Conservation (phyloP, 805 yeast species). For the Torulaspora maleeae region DNA sequence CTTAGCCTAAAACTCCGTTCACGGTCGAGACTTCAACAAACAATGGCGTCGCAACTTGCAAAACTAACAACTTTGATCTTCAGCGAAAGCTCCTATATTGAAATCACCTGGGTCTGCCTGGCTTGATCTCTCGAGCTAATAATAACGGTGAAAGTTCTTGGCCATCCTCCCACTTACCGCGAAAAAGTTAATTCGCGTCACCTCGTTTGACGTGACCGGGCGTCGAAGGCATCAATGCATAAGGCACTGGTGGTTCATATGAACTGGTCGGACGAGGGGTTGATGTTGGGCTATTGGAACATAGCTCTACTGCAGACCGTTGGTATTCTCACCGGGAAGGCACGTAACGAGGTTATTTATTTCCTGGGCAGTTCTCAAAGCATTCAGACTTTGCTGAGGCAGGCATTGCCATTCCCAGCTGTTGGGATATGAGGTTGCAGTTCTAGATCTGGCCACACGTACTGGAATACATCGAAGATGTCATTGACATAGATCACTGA, state of each 20-base stretch:
- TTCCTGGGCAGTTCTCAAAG: too few species aligned
- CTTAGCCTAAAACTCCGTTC: not conserved
- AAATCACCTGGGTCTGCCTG: not conserved
- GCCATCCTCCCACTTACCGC: not conserved
- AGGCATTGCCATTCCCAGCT: slow-evolving; percentile 1
- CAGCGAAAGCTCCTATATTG: not conserved
- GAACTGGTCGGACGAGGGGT: too few species aligned
- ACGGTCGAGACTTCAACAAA: not conserved
- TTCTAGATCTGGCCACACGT: slow-evolving; percentile 53
- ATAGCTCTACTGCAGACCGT: too few species aligned
- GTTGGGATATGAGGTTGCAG: not conserved
- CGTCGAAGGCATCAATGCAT: too few species aligned
- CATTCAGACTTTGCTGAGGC: slow-evolving; percentile 3
- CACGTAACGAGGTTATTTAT: too few species aligned
- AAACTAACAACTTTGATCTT: not conserved
- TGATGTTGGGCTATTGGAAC: too few species aligned
- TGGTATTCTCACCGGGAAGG: too few species aligned
- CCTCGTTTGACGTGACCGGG: slow-evolving; percentile 1
- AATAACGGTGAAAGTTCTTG: slow-evolving; percentile 6
- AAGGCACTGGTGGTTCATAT: not conserved
- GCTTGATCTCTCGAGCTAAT: slow-evolving; percentile 3
- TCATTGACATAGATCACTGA: slow-evolving; percentile 63
- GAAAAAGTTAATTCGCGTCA: slow-evolving; percentile 2
- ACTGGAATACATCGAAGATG: slow-evolving; percentile 67
- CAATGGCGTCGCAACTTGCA: not conserved